Evolutionary conservation across 139 green algal genomes (phyloP).

Genomic region (Micractinium conductrix): DNA sequence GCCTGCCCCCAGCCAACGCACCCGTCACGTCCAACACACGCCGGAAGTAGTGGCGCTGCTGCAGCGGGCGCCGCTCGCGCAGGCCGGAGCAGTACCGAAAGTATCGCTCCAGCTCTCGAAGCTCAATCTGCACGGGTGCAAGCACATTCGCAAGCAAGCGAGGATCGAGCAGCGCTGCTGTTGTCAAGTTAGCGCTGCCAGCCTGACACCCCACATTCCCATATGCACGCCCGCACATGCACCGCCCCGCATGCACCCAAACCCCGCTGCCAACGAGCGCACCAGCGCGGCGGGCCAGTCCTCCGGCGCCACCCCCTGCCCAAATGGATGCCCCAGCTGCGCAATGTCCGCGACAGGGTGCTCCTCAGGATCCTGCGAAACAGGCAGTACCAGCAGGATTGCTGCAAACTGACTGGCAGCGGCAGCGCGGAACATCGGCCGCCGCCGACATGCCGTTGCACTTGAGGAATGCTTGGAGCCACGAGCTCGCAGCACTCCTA

Average conservation of each 20-base stretch:
- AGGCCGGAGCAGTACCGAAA: conserved; percentile 83
- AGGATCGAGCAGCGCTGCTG: too few species aligned
- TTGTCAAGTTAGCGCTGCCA: too few species aligned
- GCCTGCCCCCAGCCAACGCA: neutral
- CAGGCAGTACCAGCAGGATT: too few species aligned
- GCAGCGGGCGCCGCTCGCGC: conserved; percentile 54
- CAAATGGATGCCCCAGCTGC: conserved; percentile 32
- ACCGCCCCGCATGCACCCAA: neutral
- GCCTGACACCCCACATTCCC: too few species aligned
- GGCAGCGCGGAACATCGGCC: too few species aligned
- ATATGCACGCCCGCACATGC: too few species aligned
- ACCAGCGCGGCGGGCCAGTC: conserved; percentile 17
- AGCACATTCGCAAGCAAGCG: too few species aligned
- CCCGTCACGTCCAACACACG: conserved; percentile 21
- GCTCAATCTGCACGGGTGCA: conserved; percentile 57
- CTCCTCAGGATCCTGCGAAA: conserved; percentile 34
- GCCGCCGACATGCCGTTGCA: too few species aligned
- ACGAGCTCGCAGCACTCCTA: too few species aligned
- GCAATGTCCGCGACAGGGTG: conserved; percentile 76
- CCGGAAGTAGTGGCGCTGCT: conserved; percentile 53
- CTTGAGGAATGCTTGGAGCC: too few species aligned
- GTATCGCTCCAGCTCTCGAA: conserved; percentile 62
- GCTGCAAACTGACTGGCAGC: too few species aligned
- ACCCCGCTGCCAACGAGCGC: neutral
- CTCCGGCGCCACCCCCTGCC: neutral